Evolutionary conservation across 805 yeast species (phyloP), one percentile per base, ranked within the genome.

Genomic region (Yamadazyma ubonensis): DNA sequence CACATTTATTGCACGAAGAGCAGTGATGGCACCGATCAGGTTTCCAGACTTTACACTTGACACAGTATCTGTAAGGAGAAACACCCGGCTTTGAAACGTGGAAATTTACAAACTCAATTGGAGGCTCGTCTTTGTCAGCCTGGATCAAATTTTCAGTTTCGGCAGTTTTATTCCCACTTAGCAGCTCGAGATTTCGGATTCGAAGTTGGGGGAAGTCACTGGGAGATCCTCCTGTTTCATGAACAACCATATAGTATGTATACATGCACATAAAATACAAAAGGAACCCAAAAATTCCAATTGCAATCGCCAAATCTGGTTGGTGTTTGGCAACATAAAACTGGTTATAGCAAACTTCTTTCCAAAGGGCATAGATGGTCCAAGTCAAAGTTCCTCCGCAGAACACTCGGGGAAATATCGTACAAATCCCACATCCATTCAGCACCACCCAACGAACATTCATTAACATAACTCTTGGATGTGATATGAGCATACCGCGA

Each of bases 191-290:
- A 31, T 55, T 43, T 12, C 37, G 26, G 25, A 72, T 57, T 12
- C 51, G 49, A 21, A 83, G 57, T 29, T 67, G 74, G 0, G 66
- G 60, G 47, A 66, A 80, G 45, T 82, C 87, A 14, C 65, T 44
- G 0, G 91, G 88, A 12, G 83, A 76, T 0, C 91, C 91, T 0
- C 84, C 73, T 0, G 88, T 88, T 1, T 60, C 59, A 1, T 23
- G n/a, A 1, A 81, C 66, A 3, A 81, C 75, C 45, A 64, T 58
- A 54, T 63, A 76, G 53, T 83, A 83, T 2, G 83, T 63, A 47
- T 69, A 68, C 4, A 81, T 32, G 15, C 72, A 65, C 11, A 74
- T 51, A 0, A 38, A 17, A 21, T 65, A 68, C 8, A 76, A 50
- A 11, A 48, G 18, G 0, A 61, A 18, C 0, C 65, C 65, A 3